These are phyloP conservation scores for Xylaria sp. DNA, from an alignment of 2,329 filamentous ascomycete genomes.

Conservation along the genomic window DNA sequence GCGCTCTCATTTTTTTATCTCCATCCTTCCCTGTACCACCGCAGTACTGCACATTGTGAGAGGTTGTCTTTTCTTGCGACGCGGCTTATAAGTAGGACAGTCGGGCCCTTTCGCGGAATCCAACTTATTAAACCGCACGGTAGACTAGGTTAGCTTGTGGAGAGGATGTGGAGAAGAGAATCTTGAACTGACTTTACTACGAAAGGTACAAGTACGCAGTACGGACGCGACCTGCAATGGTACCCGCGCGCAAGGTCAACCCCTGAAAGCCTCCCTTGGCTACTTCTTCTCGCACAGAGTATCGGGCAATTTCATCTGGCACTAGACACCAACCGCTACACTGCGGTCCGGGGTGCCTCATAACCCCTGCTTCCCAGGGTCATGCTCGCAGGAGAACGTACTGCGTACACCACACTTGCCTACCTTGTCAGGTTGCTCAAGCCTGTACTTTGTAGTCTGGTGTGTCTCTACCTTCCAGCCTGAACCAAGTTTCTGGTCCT, in stretches of 20 bases:
- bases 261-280: constrained; percentile 48
- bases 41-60: neutral
- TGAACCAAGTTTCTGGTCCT: constrained; percentile 24
- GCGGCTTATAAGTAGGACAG: constrained; percentile 3
- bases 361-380: constrained; percentile 39
- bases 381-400: neutral
- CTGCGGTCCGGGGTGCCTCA: constrained; percentile 47
- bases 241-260: constrained; percentile 47
- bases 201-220: constrained; percentile 31
- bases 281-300: constrained; percentile 3
- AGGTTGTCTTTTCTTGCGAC: constrained; percentile 11
- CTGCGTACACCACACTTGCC: constrained; percentile 18
- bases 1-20: neutral
- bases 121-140: constrained; percentile 9
- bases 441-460: neutral
- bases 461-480: neutral
- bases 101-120: neutral
- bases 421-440: constrained; percentile 30
- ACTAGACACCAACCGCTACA: constrained; percentile 50
- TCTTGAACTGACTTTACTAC: constrained; percentile 13
- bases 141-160: constrained; percentile 2
- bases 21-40: neutral
- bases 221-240: constrained; percentile 45
- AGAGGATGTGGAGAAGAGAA: constrained; percentile 22
- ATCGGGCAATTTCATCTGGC: constrained; percentile 59